Conservation (phyloP, 2,329 filamentous ascomycete genomes). For the Talaromyces sp. region DNA sequence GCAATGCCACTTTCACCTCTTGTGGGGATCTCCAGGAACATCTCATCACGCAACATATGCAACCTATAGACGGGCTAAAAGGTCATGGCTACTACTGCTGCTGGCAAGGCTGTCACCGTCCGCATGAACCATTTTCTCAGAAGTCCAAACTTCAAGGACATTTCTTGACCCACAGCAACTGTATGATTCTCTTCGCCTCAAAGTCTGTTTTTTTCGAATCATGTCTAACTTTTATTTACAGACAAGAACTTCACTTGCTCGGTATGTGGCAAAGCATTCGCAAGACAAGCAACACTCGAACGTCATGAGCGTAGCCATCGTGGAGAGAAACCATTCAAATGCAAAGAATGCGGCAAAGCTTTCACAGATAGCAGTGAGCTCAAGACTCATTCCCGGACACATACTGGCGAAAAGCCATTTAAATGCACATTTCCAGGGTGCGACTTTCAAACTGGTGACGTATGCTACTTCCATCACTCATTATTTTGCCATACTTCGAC, state of each 20-base stretch:
- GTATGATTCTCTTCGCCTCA: slow-evolving; percentile 23
- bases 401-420: slow-evolving; percentile 42
- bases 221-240: slow-evolving; percentile 17
- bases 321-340: slow-evolving; percentile 41
- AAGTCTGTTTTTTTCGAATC: background rate
- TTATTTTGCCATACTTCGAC: background rate
- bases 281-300: slow-evolving; percentile 40
- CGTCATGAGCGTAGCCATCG: slow-evolving; percentile 42
- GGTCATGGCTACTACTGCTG: slow-evolving; percentile 42
- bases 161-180: slow-evolving; percentile 42
- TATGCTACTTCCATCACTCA: slow-evolving; percentile 20
- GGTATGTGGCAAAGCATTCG: slow-evolving; percentile 39
- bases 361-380: slow-evolving; percentile 44
- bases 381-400: slow-evolving; percentile 41
- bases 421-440: slow-evolving; percentile 41
- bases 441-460: slow-evolving; percentile 41
- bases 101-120: slow-evolving; percentile 40
- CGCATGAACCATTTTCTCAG: slow-evolving; percentile 41
- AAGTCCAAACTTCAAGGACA: slow-evolving; percentile 44
- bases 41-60: slow-evolving; percentile 34
- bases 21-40: slow-evolving; percentile 38
- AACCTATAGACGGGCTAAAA: slow-evolving; percentile 33
- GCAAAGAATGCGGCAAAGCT: slow-evolving; percentile 37
- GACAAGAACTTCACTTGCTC: slow-evolving; percentile 41
- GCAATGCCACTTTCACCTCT: slow-evolving; percentile 34